Evolutionary conservation across 2,329 filamentous ascomycete genomes (phyloP), one percentile per base, ranked within the genome.

Genomic region (Aschersonia sp.): DNA sequence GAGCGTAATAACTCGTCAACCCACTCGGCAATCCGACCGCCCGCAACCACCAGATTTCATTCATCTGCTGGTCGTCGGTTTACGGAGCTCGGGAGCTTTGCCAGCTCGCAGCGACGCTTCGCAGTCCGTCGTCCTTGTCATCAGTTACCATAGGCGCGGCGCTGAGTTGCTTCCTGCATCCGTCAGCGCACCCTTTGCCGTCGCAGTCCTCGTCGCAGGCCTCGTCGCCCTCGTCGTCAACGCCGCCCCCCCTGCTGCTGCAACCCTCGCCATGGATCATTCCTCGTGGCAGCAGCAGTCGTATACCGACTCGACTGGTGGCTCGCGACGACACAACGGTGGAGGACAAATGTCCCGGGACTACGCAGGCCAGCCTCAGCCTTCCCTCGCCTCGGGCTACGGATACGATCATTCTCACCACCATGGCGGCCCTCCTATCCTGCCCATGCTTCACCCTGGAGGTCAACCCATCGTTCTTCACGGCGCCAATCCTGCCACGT

Each of bases 381-480:
- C 42, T 9, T 9, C 42, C 30, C 50, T 55, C 49, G 46, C 59
- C 53, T 50, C 59, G 30, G 47, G 40, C 45, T 56, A 52, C 54
- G 72, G 71, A 60, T 84, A 78, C 66, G 79, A 79, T 55, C 84
- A 85, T 63, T 79, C 85, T 56, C 72, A 79, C 58, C 84, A 83
- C 61, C 78, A 81, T 60, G 66, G 57, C 52, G 58, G 57, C 49
- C 55, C 58, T 49, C 52, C 67, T 48, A 64, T 60, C 47, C 56
- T 57, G 48, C 50, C 56, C 51, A 54, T 55, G 49, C 52, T 52
- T 52, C 55, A 55, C 50, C 55, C 58, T 51, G 52, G 58, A 58
- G 54, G 62, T 63, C 54, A 67, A 10, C 40, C 49, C 49, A 31
- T 46, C 1, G 35, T 46, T 37, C 45, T 49, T 58, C 54, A 67